These are phyloP conservation scores for Coemansia umbellata DNA, from an alignment of 192 early-diverging fungal species.

Conservation along the genomic window DNA sequence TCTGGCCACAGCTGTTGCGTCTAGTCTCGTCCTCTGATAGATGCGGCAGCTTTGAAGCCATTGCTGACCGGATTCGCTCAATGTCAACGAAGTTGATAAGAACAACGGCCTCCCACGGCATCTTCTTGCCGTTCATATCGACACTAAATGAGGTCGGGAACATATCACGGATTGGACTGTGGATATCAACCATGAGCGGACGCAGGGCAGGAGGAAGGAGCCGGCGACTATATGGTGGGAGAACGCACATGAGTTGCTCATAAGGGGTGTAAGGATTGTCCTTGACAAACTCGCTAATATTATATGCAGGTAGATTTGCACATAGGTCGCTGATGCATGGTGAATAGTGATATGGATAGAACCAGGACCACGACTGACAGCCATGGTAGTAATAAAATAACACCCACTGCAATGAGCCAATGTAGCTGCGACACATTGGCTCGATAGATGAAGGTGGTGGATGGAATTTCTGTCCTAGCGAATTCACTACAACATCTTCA, in stretches of 20 bases:
- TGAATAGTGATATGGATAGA: constrained; percentile 96
- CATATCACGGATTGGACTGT: constrained; percentile 92
- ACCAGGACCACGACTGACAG: constrained; percentile 97
- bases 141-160: constrained; percentile 88
- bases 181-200: constrained; percentile 74
- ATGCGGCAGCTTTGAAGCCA: constrained; percentile 62
- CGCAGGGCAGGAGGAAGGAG: constrained; percentile 82
- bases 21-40: constrained; percentile 57
- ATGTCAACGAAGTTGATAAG: constrained; percentile 96
- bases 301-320: constrained; percentile 52
- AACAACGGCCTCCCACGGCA: constrained; percentile 99
- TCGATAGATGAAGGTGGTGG: constrained; percentile 44
- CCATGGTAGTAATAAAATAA: constrained; percentile 96
- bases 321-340: constrained; percentile 86
- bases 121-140: constrained; percentile 98
- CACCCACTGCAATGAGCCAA: constrained; percentile 97
- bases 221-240: constrained; percentile 80
- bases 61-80: constrained; percentile 74
- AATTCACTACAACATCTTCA: background rate
- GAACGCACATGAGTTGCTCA: constrained; percentile 98
- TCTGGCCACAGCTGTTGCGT: constrained; percentile 60
- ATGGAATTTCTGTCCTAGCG: constrained; percentile 29
- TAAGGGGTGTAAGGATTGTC: constrained; percentile 90
- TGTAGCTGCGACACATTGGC: constrained; percentile 67
- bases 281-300: constrained; percentile 66